These are phyloP conservation scores for Emmonsiellopsis sp. DNA, from an alignment of 2,329 filamentous ascomycete species.

Conservation along the genomic window DNA sequence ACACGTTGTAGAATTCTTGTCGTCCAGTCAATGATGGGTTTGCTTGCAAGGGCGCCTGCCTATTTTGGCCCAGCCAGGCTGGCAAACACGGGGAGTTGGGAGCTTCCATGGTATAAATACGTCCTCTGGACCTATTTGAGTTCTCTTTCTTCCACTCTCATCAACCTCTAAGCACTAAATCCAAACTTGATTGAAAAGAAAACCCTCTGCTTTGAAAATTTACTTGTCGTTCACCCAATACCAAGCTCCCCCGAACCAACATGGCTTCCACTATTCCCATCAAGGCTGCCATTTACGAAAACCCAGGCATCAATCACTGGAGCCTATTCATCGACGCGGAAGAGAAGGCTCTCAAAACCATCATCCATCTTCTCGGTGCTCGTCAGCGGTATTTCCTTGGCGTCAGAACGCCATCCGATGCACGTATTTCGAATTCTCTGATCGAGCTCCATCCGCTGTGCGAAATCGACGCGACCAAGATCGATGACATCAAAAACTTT, in stretches of 20 bases:
- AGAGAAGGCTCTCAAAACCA: background rate
- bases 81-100: background rate
- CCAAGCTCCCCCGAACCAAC: background rate
- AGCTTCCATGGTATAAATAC: background rate
- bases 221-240: background rate
- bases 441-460: background rate
- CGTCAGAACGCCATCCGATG: background rate
- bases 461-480: background rate
- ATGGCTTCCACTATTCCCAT: constrained; percentile 2
- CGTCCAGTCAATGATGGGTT: background rate
- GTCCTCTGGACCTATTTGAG: background rate
- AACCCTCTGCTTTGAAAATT: background rate
- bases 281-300: constrained; percentile 4
- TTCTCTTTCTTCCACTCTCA: background rate
- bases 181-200: background rate
- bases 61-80: background rate
- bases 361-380: constrained; percentile 6
- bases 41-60: background rate
- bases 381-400: background rate
- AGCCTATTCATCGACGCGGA: constrained; percentile 4
- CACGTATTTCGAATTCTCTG: background rate
- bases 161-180: background rate
- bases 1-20: background rate
- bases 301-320: constrained; percentile 8
- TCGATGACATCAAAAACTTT: background rate